These are phyloP conservation scores for Beauveria sp. DNA, from an alignment of 2,329 filamentous ascomycete genomes.

Conservation along the genomic window DNA sequence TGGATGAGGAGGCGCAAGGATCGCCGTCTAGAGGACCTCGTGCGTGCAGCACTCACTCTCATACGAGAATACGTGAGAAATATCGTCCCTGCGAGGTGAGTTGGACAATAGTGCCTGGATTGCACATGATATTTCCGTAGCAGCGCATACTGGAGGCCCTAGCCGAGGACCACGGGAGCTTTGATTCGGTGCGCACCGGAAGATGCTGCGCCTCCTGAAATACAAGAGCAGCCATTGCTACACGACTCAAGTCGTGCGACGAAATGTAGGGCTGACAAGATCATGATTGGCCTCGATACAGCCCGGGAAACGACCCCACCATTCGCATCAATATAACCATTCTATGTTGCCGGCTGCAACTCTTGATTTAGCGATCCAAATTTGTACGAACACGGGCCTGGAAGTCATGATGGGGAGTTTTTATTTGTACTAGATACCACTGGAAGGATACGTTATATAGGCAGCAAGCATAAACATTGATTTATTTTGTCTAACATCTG, in stretches of 20 bases:
- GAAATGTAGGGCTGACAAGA: neutral
- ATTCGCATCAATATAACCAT: neutral
- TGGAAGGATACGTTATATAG: neutral
- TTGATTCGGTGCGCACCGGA: neutral
- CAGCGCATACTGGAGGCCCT: neutral
- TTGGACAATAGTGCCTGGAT: too few relatives aligned
- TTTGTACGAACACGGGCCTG: slow-evolving; percentile 2
- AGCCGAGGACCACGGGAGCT: too few relatives aligned
- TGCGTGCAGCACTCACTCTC: slow-evolving; percentile 54
- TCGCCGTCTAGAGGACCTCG: slow-evolving; percentile 63
- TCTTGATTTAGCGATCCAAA: neutral
- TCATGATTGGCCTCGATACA: neutral
- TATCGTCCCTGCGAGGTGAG: slow-evolving; percentile 50
- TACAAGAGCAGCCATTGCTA: neutral
- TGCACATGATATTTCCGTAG: neutral
- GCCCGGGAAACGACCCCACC: too few relatives aligned
- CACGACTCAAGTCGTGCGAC: neutral
- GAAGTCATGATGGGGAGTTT: slow-evolving; percentile 5
- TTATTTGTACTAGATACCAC: slow-evolving; percentile 11
- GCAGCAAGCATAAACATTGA: neutral
- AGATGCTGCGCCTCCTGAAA: neutral
- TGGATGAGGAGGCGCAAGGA: slow-evolving; percentile 70
- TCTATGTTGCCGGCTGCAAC: neutral
- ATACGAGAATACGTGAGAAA: slow-evolving; percentile 52
- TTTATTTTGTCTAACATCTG: neutral